phyloP scores from a whole-genome alignment of 2,329 filamentous ascomycete species.

The Lecanicillium sp. region DNA sequence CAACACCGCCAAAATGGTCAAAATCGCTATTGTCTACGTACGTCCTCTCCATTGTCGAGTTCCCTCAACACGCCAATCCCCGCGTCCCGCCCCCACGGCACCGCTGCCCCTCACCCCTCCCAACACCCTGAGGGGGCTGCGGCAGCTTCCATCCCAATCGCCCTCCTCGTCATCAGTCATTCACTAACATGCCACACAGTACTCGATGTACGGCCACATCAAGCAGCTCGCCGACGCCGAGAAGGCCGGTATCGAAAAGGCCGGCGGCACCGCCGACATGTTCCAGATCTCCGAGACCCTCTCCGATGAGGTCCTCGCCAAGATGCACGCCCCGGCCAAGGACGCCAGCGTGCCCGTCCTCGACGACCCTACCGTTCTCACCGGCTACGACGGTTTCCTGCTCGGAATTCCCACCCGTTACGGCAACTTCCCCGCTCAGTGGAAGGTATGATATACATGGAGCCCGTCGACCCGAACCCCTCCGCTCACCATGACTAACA shows the following conservation, averaged over 20 bases:
- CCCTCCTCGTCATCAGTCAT: not conserved
- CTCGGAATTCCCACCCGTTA: conserved; percentile 93
- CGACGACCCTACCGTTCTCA: conserved; percentile 52
- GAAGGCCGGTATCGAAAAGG: conserved; percentile 81
- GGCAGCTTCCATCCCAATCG: not conserved
- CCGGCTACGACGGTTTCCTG: conserved; percentile 80
- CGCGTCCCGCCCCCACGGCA: conserved; percentile 6
- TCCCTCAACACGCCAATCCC: not conserved
- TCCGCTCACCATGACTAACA: not conserved
- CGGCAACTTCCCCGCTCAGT: conserved; percentile 96
- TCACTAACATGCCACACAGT: conserved; percentile 44
- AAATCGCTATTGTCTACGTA: conserved; percentile 86
- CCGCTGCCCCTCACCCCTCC: not conserved
- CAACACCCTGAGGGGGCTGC: conserved; percentile 14
- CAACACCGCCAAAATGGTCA: conserved; percentile 61
- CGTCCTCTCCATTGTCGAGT: conserved; percentile 32
- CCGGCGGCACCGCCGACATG: conserved; percentile 74
- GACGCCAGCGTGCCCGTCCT: conserved; percentile 58
- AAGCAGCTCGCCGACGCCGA: conserved; percentile 78
- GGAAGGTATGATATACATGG: conserved; percentile 59
- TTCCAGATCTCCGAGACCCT: conserved; percentile 92
- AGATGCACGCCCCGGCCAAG: conserved; percentile 89
- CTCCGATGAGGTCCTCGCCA: conserved; percentile 69
- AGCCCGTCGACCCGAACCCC: too few species aligned
- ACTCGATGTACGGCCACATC: conserved; percentile 94